Evolutionary conservation across 148 eudicot species (phyloP), one percentile per base, ranked within the genome.

Genomic region (Cornus kousa): DNA sequence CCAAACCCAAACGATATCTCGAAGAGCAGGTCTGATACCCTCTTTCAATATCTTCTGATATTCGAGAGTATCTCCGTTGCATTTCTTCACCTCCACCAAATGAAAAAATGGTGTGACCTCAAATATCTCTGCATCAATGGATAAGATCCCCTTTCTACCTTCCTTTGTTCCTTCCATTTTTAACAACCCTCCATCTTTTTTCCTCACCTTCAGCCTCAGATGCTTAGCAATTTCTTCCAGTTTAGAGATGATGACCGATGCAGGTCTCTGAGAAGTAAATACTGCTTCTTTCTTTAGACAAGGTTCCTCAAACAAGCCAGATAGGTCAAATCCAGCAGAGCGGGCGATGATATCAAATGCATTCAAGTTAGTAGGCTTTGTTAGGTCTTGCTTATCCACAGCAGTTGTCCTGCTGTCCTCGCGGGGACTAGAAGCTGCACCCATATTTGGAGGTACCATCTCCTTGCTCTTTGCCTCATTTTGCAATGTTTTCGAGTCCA

Each of bases 281-380:
- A 94, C 85, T 17, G 91, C 83, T 77, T 91, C 91, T 76, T 87
- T 89, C 76, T 82, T 89, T 13, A 43, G 75, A 75, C 76, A 74
- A 37, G 80, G 57, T 76, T 87, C 87, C 78, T 86, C 92, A 73
- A 92, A 92, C 81, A 92, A 90, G 55, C 89, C 80, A 11, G 97
- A 86, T 31, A 92, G 75, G 80, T 92, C 90, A 69, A 90, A 90
- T 20, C 97, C 97, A 62, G 86, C 83, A 57, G 94, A 90, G 67
- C 90, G 83, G 68, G 97, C 89, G 43, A 92, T 92, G n/a, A 92
- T 90, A 81, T 92, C 94, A 78, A 92, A 92, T 35, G 97, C 97
- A 87, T 92, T 92, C 76, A 92, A 70, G 77, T 82, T 88, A 12
- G 91, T 75, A 71, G 90, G 85, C 69, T 37, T 84, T 64, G 82